A percentile compares a stretch with the other conserved stretches of the same genome.
Evolutionary conservation across 2,329 filamentous ascomycete genomes (phyloP).

Genomic region (Hansfordia pulvinata): DNA sequence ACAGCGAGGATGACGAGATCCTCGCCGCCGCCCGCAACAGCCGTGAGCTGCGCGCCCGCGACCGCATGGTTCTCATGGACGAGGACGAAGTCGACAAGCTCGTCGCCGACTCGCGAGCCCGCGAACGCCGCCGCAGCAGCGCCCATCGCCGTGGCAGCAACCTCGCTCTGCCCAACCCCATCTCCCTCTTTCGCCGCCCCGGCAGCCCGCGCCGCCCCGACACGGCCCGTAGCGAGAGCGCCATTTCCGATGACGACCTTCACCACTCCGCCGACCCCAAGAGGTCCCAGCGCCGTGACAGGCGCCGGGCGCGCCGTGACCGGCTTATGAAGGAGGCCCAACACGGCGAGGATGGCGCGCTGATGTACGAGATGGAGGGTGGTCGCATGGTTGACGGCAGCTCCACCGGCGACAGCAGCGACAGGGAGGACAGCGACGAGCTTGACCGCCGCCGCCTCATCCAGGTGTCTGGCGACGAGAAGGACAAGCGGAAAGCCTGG

Average conservation of each 20-base stretch:
- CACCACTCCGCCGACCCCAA: conserved; percentile 12
- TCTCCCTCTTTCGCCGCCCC: conserved; percentile 25
- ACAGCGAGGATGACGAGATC: conserved; percentile 63
- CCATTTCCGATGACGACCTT: background rate
- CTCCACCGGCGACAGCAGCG: conserved; percentile 46
- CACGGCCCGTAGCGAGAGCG: conserved; percentile 22
- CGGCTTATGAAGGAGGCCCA: conserved; percentile 36
- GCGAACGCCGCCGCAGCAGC: conserved; percentile 27
- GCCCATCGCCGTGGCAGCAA: conserved; percentile 25
- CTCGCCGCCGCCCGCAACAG: conserved; percentile 53
- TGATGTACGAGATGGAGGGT: conserved; percentile 64
- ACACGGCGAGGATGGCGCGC: conserved; percentile 43
- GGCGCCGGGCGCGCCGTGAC: conserved; percentile 39
- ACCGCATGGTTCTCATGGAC: conserved; percentile 58
- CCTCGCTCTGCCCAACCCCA: conserved; percentile 35
- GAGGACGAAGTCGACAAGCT: conserved; percentile 58
- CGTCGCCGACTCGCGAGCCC: conserved; percentile 35
- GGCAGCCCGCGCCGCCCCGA: conserved; percentile 18
- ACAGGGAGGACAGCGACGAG: conserved; percentile 46
- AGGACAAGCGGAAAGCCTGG: conserved; percentile 36
- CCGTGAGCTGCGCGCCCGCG: conserved; percentile 54
- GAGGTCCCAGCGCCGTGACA: conserved; percentile 26
- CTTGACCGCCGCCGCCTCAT: conserved; percentile 39
- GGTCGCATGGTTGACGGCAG: conserved; percentile 57
- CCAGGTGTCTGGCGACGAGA: conserved; percentile 30